Evolutionary conservation across 331 rosid genomes (phyloP).

Genomic region (Malus hybrid): DNA sequence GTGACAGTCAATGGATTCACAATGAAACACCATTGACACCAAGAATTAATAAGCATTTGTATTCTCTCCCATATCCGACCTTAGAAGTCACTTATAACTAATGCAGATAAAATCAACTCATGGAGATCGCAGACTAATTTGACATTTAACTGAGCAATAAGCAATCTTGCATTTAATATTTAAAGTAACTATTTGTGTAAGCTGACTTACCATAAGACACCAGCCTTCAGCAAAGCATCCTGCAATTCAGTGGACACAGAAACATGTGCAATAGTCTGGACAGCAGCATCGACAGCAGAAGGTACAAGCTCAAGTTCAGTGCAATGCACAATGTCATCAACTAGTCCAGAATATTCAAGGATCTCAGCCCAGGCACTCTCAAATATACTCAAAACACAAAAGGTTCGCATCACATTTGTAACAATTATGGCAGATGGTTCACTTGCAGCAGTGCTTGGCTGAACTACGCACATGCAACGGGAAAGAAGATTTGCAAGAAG

Average conservation of each 20-base stretch:
- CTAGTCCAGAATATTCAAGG: conserved; percentile 72
- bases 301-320: conserved; percentile 94
- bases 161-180: neutral
- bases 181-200: conserved; percentile 4
- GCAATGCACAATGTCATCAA: conserved; percentile 89
- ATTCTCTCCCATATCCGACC: neutral
- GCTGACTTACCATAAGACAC: conserved; percentile 76
- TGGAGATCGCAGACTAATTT: neutral
- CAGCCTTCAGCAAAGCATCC: conserved; percentile 82
- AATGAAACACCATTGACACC: neutral
- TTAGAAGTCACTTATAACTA: neutral
- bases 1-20: neutral
- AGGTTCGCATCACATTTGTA: conserved; percentile 85
- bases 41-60: neutral
- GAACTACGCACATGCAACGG: conserved; percentile 95
- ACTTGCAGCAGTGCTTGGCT: conserved; percentile 80
- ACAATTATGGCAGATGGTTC: conserved; percentile 89
- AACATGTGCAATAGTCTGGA: conserved; percentile 82
- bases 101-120: neutral
- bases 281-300: conserved; percentile 79
- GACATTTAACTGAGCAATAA: neutral
- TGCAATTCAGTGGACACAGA: conserved; percentile 84
- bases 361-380: conserved; percentile 85
- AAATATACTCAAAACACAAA: conserved; percentile 83
- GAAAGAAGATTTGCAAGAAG: conserved; percentile 96